phyloP scores from a whole-genome alignment of 805 yeast species.

The Wickerhamomyces ciferrii region DNA sequence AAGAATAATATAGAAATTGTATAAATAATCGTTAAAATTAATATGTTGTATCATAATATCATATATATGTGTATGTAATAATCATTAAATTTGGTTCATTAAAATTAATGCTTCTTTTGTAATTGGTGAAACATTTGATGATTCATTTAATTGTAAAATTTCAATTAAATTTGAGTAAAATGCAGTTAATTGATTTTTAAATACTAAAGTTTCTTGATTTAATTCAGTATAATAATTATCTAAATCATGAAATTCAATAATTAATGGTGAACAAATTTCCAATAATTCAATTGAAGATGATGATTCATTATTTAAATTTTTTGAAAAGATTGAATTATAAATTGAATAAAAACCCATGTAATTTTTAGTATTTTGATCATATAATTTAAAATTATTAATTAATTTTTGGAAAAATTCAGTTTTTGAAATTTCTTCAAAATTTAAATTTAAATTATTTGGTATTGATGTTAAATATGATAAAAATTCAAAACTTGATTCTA shows the following conservation, averaged over 20 bases:
- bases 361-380: conserved; percentile 14
- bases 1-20: too few species aligned
- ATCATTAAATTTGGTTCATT: background rate
- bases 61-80: background rate
- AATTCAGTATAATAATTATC: conserved; percentile 23
- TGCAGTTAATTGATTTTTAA: conserved; percentile 24
- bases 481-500: conserved; percentile 18
- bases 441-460: conserved; percentile 14
- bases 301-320: conserved; percentile 22
- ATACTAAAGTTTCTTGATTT: conserved; percentile 22
- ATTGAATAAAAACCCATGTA: conserved; percentile 27
- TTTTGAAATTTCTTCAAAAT: conserved; percentile 15
- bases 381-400: conserved; percentile 12
- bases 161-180: conserved; percentile 15
- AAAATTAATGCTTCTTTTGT: background rate
- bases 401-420: conserved; percentile 26
- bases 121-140: background rate
- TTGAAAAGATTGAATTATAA: conserved; percentile 20
- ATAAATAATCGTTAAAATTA: background rate
- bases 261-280: conserved; percentile 24
- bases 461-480: conserved; percentile 16
- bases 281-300: conserved; percentile 1
- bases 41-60: background rate
- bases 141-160: background rate
- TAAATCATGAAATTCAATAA: conserved; percentile 30